These are phyloP conservation scores for Solanum boliviense DNA, from an alignment of 257 asterid species.

Conservation along the genomic window DNA sequence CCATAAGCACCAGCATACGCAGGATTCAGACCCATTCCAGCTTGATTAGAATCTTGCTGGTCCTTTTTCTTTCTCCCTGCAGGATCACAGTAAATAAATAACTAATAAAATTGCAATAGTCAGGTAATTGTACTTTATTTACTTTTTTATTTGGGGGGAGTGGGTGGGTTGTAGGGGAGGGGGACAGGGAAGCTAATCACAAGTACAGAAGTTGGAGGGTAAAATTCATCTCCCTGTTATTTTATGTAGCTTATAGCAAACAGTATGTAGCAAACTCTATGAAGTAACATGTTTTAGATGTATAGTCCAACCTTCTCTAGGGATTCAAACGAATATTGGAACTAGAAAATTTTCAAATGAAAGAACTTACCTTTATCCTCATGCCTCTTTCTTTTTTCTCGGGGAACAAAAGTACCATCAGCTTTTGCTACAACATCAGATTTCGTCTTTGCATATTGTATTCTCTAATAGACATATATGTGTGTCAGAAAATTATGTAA, in stretches of 20 bases:
- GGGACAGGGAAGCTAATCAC: neutral
- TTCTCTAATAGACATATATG: constrained; percentile 34
- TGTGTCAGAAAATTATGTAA: neutral
- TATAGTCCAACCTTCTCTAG: neutral
- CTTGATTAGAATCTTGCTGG: constrained; percentile 68
- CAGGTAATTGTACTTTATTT: neutral
- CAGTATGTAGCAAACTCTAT: neutral
- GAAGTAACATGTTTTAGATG: neutral
- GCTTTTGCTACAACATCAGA: constrained; percentile 85
- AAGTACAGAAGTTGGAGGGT: neutral
- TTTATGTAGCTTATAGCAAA: neutral
- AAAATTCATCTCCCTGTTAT: neutral
- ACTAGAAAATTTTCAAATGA: neutral
- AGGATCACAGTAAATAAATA: constrained; percentile 2
- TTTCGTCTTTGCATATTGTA: constrained; percentile 92
- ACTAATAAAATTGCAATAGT: neutral
- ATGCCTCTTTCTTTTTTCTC: constrained; percentile 86
- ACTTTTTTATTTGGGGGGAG: neutral
- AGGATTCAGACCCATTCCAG: constrained; percentile 48
- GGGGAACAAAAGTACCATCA: constrained; percentile 85
- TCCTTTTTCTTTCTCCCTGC: constrained; percentile 92
- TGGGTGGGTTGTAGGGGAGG: neutral
- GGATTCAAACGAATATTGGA: neutral
- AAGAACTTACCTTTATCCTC: constrained; percentile 66
- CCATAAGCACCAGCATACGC: constrained; percentile 75